A percentile compares a stretch with the other conserved stretches of the same genome.
These are phyloP conservation scores for Lithocarpus polystachyus DNA, from an alignment of 306 rosid genomes.

Conservation along the genomic window DNA sequence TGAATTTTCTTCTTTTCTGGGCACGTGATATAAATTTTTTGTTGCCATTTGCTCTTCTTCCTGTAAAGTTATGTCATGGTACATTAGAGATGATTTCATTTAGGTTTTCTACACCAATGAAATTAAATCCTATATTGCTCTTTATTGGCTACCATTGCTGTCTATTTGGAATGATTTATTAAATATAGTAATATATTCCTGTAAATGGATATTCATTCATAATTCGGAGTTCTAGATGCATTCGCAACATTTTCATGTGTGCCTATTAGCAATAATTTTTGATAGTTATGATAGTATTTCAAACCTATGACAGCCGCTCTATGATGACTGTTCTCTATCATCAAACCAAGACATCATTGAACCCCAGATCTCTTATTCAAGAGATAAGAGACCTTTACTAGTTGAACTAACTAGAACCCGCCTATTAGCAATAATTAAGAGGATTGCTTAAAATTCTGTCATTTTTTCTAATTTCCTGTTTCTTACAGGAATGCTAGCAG, in stretches of 20 bases:
- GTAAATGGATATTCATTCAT: not conserved
- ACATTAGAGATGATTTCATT: not conserved
- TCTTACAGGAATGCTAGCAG: conserved; percentile 89
- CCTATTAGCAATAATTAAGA: not conserved
- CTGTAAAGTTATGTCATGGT: not conserved
- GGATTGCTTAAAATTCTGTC: not conserved
- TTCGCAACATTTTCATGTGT: not conserved
- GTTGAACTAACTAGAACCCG: too few species aligned
- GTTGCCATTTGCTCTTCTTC: not conserved
- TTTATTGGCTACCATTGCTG: not conserved
- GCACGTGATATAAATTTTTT: not conserved
- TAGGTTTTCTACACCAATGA: not conserved
- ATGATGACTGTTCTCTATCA: too few species aligned
- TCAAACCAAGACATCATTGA: too few species aligned
- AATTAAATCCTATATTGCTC: not conserved
- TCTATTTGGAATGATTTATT: not conserved
- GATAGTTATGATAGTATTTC: too few species aligned
- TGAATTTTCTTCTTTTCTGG: not conserved
- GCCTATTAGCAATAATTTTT: not conserved
- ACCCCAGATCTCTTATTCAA: too few species aligned
- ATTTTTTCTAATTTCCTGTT: not conserved
- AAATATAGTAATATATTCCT: not conserved
- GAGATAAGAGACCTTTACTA: too few species aligned
- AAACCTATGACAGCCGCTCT: rapidly evolving
- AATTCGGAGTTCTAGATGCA: not conserved